A percentile compares a stretch with the other conserved stretches of the same genome.
phyloP scores from a whole-genome alignment of 2,329 filamentous ascomycete genomes.

The Cladosporium sphaerospermum region DNA sequence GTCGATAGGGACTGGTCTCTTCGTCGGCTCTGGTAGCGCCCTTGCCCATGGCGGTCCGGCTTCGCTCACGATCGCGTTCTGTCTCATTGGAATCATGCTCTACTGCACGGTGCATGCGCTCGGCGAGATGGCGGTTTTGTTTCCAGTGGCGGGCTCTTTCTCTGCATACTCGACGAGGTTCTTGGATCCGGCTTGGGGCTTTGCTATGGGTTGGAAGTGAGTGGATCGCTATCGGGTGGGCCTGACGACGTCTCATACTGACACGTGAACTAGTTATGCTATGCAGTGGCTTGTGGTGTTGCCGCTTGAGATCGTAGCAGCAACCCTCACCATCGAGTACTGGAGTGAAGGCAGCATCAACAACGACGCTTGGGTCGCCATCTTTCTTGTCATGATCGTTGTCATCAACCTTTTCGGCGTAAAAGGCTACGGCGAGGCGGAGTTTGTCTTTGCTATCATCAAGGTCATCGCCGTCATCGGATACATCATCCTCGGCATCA shows the following conservation, averaged over 20 bases:
- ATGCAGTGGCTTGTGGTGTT: conserved; percentile 30
- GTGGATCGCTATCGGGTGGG: background rate
- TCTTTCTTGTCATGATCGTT: conserved; percentile 28
- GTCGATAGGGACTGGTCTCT: conserved; percentile 53
- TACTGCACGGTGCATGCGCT: conserved; percentile 30
- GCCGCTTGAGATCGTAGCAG: conserved; percentile 30
- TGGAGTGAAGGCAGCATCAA: conserved; percentile 26
- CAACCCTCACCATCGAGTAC: conserved; percentile 28
- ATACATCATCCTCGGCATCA: conserved; percentile 59
- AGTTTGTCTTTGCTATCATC: conserved; percentile 32
- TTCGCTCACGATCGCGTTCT: conserved; percentile 28
- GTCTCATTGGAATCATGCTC: conserved; percentile 29
- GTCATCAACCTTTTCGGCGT: conserved; percentile 31
- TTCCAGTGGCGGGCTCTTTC: conserved; percentile 32
- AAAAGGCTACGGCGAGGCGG: conserved; percentile 30
- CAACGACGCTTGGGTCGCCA: conserved; percentile 28
- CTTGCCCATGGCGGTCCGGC: conserved; percentile 30
- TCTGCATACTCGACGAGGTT: conserved; percentile 31
- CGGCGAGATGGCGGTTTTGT: conserved; percentile 31
- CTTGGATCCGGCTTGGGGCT: conserved; percentile 31
- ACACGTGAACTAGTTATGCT: conserved; percentile 21
- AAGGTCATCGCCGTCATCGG: conserved; percentile 46
- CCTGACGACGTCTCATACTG: conserved; percentile 2
- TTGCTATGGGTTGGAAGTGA: conserved; percentile 32
- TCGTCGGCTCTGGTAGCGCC: conserved; percentile 29